Evolutionary conservation across 2,329 filamentous ascomycete species (phyloP), one percentile per base, ranked within the genome.

Genomic region (Pleomassaria siparia): DNA sequence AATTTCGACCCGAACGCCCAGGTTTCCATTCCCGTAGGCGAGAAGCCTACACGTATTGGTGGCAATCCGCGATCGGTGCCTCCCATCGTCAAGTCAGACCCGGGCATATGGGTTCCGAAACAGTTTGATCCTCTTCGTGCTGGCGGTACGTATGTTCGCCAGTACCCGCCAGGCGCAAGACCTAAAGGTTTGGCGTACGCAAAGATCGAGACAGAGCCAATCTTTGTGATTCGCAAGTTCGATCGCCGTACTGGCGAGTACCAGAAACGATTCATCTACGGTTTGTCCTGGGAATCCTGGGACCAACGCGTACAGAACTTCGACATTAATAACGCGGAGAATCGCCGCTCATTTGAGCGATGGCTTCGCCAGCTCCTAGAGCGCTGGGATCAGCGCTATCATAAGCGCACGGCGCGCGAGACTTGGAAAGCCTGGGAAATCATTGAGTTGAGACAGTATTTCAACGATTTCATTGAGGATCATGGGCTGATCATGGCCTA

Each of bases 401-500:
- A 13, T 4, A 48, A 48, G 46, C 46, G 46, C 2, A 12, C 16
- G 2, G 13, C 28, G 8, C 46, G 46, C 12, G 22, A 21, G 12
- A 21, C 20, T 10, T 48, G 46, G 41, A 40, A 22, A 5, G 12
- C 5, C 2, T 26, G 40, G 12, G 46, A 48, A 36, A 24, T 48
- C 4, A 13, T 2, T 4, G 25, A 22, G 8, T 28, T 48, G 3
- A 33, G 46, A 8, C 5, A n/a, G 5, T 32, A 48, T 16, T 48
- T 44, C 41, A 48, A 48, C 15, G 21, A 35, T n/a, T 16, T 44
- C 22, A 48, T 48, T 32, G 29, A 18, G 2, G 21, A 24, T 16
- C 2, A 18, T 12, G 46, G 46, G 2, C 18, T 48, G 16, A 36
- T 44, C 15, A 15, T 18, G 3, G 26, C 35, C 7, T 22, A 48